Percentiles rank a stretch among this genome's conserved stretches.
Evolutionary conservation across 1,139 yeast species (phyloP).

Genomic region (Blastobotrys serpentis): DNA sequence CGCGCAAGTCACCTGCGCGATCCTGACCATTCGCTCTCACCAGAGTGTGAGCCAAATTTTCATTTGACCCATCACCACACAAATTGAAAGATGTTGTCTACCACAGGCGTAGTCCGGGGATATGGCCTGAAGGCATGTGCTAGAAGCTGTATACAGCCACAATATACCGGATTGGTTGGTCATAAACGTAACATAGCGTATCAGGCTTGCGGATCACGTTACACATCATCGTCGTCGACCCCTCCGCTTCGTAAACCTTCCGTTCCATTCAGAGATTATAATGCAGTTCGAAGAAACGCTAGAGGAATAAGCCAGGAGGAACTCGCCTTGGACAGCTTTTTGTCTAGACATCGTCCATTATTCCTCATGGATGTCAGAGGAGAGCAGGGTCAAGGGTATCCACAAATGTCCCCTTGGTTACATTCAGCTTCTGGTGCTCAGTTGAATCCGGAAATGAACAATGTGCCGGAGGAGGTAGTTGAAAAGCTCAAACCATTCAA

Average conservation of each 20-base stretch:
- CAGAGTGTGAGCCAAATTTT: neutral
- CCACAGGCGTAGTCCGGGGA: neutral
- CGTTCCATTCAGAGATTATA: constrained; percentile 20
- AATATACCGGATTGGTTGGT: neutral
- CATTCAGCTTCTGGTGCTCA: constrained; percentile 25
- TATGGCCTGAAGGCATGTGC: neutral
- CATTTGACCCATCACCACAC: neutral
- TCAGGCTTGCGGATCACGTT: constrained; percentile 6
- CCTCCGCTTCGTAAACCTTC: constrained; percentile 18
- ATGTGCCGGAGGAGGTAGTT: constrained; percentile 26
- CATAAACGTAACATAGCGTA: constrained; percentile 8
- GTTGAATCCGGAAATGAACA: constrained; percentile 26
- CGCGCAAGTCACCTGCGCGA: neutral
- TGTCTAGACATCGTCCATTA: constrained; percentile 36
- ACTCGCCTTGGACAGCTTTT: constrained; percentile 33
- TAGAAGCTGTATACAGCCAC: neutral
- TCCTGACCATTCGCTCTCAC: neutral
- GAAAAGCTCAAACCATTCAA: constrained; percentile 23
- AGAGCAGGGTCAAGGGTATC: constrained; percentile 14
- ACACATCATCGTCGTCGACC: constrained; percentile 6
- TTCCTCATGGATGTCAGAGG: constrained; percentile 24
- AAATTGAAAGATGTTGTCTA: neutral
- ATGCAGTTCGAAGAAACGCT: constrained; percentile 19
- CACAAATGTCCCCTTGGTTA: constrained; percentile 24
- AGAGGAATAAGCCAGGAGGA: constrained; percentile 17